Conservation (phyloP, 2,329 filamentous ascomycete genomes). For the Myriosclerotinia curreyana region DNA sequence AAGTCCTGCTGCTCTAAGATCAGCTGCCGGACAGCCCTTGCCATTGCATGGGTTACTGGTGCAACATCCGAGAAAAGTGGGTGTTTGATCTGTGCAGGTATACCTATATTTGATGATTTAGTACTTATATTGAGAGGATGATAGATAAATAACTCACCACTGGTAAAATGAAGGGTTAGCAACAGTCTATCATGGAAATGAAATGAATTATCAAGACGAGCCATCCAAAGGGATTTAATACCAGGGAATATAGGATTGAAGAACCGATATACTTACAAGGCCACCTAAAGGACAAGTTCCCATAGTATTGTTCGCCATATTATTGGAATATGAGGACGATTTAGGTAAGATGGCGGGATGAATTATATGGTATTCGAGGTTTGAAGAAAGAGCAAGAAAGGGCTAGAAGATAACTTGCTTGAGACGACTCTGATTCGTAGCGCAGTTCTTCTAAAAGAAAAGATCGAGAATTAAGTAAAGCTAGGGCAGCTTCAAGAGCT, state of each 20-base stretch:
- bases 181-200: not conserved
- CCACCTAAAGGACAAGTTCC: constrained; percentile 12
- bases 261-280: not conserved
- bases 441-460: not conserved
- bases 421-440: not conserved
- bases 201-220: not conserved
- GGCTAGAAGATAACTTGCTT: too few relatives aligned
- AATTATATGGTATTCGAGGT: not conserved
- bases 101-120: constrained; percentile 20
- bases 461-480: not conserved
- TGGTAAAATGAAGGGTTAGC: not conserved
- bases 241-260: not conserved
- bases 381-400: not conserved
- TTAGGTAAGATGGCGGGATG: not conserved
- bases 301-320: constrained; percentile 7
- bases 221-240: not conserved
- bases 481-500: not conserved
- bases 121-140: not conserved
- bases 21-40: constrained; percentile 21
- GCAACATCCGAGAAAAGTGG: constrained; percentile 29
- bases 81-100: constrained; percentile 25
- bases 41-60: constrained; percentile 27
- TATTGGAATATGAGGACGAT: not conserved
- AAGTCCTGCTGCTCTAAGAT: constrained; percentile 27
- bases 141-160: not conserved